phyloP scores from a whole-genome alignment of 1,284 basidiomycete genomes.

The Schizopora paradoxa region DNA sequence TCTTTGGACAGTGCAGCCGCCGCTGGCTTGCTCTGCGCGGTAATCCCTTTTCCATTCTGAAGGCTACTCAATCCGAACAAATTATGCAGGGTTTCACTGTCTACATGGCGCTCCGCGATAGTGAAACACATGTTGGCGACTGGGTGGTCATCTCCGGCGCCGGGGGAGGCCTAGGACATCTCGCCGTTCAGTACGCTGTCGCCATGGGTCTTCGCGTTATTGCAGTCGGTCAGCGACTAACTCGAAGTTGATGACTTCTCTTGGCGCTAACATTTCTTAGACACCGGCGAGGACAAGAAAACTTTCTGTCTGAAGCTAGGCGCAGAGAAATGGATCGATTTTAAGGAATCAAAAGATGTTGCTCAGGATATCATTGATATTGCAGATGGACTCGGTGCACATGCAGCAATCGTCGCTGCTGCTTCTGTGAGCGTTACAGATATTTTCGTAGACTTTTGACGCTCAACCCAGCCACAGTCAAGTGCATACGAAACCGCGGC shows the following conservation, averaged over 20 bases:
- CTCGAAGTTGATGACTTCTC: not conserved
- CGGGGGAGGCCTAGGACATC: conserved; percentile 69
- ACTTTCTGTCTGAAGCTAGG: conserved; percentile 65
- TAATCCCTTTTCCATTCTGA: conserved; percentile 27
- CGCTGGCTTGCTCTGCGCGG: conserved; percentile 80
- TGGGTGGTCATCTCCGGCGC: conserved; percentile 80
- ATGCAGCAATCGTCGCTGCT: conserved; percentile 68
- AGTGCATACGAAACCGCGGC: conserved; percentile 65
- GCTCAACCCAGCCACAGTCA: conserved; percentile 30
- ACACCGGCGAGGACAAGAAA: conserved; percentile 74
- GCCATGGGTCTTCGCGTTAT: conserved; percentile 75
- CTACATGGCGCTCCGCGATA: conserved; percentile 81
- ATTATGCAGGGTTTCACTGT: conserved; percentile 61
- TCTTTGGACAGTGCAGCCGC: conserved; percentile 60
- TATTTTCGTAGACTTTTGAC: not conserved
- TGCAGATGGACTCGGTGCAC: conserved; percentile 70
- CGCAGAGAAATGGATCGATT: conserved; percentile 79
- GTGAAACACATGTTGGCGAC: conserved; percentile 65
- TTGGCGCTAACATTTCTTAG: conserved; percentile 25
- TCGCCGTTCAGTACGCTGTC: conserved; percentile 75
- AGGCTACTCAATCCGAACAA: conserved; percentile 1
- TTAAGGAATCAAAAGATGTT: conserved; percentile 57
- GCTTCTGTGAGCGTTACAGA: conserved; percentile 33
- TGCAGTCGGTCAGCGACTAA: conserved; percentile 51
- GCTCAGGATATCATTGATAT: conserved; percentile 56